phyloP scores from a whole-genome alignment of 2,329 filamentous ascomycete genomes.

The Aspergillus novoparasiticus region DNA sequence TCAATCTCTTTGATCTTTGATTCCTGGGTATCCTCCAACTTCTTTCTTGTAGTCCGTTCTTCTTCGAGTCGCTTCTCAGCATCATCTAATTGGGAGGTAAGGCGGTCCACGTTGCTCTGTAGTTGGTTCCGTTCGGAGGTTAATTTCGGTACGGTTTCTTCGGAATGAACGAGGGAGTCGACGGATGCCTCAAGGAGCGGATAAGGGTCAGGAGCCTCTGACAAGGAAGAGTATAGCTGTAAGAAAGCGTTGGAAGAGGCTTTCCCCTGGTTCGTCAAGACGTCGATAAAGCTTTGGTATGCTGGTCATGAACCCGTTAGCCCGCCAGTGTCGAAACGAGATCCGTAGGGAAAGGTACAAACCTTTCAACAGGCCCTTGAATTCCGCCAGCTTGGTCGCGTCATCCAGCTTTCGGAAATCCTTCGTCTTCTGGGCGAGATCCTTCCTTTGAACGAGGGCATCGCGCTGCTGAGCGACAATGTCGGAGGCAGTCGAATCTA shows the following conservation, averaged over 20 bases:
- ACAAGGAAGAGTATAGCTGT: slow-evolving; percentile 87
- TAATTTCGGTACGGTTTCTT: slow-evolving; percentile 88
- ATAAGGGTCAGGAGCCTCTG: slow-evolving; percentile 95
- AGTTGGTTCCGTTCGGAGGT: slow-evolving; percentile 85
- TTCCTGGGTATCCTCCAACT: slow-evolving; percentile 77
- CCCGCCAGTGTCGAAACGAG: background rate
- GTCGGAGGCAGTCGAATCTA: slow-evolving; percentile 93
- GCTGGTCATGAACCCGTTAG: slow-evolving; percentile 54
- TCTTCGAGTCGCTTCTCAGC: slow-evolving; percentile 77
- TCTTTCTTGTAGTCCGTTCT: slow-evolving; percentile 72
- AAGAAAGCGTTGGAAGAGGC: slow-evolving; percentile 90
- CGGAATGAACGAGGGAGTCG: slow-evolving; percentile 86
- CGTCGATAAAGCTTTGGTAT: slow-evolving; percentile 96
- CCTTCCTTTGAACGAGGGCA: slow-evolving; percentile 93
- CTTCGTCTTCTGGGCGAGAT: slow-evolving; percentile 98
- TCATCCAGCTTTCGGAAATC: slow-evolving; percentile 96
- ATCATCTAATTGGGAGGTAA: slow-evolving; percentile 81
- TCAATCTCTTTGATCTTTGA: slow-evolving; percentile 85
- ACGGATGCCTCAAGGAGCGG: slow-evolving; percentile 94
- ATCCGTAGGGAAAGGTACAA: slow-evolving; percentile 10
- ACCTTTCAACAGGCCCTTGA: slow-evolving; percentile 90
- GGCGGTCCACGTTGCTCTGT: slow-evolving; percentile 72
- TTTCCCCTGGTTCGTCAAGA: slow-evolving; percentile 94
- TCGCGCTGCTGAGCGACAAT: slow-evolving; percentile 92
- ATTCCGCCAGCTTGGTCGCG: slow-evolving; percentile 78